Percentiles rank a stretch among this genome's conserved stretches.
Conservation (phyloP, 371 early-diverging fungal genomes). For the Circinella minor region DNA sequence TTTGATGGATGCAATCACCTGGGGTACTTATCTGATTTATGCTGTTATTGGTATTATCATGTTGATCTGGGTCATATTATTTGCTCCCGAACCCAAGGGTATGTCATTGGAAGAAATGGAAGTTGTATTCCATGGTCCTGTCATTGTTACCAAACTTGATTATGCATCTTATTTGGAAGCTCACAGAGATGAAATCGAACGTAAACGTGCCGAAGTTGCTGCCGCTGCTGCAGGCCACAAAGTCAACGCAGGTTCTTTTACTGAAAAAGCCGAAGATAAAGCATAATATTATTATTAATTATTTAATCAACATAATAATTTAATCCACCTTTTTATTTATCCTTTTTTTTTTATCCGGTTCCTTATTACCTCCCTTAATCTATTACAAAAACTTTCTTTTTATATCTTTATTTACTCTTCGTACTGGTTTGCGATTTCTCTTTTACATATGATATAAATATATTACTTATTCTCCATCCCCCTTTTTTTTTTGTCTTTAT, state of each 20-base stretch:
- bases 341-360: not conserved
- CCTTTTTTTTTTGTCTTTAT: too few species aligned
- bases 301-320: not conserved
- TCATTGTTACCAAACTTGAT: slow-evolving; percentile 37
- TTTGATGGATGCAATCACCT: slow-evolving; percentile 49
- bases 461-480: not conserved
- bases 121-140: slow-evolving; percentile 44
- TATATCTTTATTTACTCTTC: not conserved
- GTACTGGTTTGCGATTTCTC: not conserved
- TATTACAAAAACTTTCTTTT: not conserved
- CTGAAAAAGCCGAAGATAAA: slow-evolving; percentile 5
- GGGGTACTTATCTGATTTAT: slow-evolving; percentile 65
- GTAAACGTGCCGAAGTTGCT: slow-evolving; percentile 31
- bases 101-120: slow-evolving; percentile 60
- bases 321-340: not conserved
- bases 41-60: slow-evolving; percentile 64
- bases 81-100: slow-evolving; percentile 69
- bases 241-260: not conserved
- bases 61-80: slow-evolving; percentile 52
- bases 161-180: slow-evolving; percentile 28
- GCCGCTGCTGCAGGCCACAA: slow-evolving; percentile 17
- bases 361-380: too few species aligned
- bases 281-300: not conserved
- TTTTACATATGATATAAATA: not conserved
- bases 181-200: slow-evolving; percentile 37